Evolutionary conservation across 805 yeast genomes (phyloP).

Genomic region (Starmerella stigmatis): DNA sequence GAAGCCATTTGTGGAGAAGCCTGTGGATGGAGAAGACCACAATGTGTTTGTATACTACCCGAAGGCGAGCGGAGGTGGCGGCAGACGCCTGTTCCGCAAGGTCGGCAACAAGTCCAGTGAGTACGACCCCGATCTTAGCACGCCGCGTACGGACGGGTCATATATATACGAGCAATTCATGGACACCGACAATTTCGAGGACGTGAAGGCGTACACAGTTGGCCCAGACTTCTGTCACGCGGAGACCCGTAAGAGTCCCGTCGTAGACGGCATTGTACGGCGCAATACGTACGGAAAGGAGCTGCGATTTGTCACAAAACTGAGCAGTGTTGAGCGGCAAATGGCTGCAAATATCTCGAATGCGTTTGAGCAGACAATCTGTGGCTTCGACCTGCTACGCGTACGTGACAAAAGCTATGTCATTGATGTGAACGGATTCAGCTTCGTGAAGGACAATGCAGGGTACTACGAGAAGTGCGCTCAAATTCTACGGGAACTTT

Average conservation of each 20-base stretch:
- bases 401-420: conserved; percentile 83
- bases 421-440: conserved; percentile 95
- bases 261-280: conserved; percentile 97
- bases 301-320: conserved; percentile 75
- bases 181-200: conserved; percentile 97
- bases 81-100: conserved; percentile 83
- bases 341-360: conserved; percentile 72
- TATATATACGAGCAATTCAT: conserved; percentile 87
- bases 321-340: conserved; percentile 59
- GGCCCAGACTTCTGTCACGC: conserved; percentile 91
- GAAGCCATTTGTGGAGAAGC: conserved; percentile 96
- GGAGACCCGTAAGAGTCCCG: conserved; percentile 96
- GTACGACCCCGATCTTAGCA: conserved; percentile 66
- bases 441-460: conserved; percentile 87
- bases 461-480: conserved; percentile 80
- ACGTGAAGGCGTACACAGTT: conserved; percentile 96
- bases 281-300: conserved; percentile 97
- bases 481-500: conserved; percentile 61
- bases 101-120: conserved; percentile 96
- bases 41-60: conserved; percentile 89
- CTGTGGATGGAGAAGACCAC: conserved; percentile 98
- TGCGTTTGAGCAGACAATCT: conserved; percentile 81
- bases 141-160: conserved; percentile 82
- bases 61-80: conserved; percentile 90
- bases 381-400: conserved; percentile 91